These are phyloP conservation scores for Trametes hirsuta DNA, from an alignment of 1,284 basidiomycete species.

Conservation along the genomic window DNA sequence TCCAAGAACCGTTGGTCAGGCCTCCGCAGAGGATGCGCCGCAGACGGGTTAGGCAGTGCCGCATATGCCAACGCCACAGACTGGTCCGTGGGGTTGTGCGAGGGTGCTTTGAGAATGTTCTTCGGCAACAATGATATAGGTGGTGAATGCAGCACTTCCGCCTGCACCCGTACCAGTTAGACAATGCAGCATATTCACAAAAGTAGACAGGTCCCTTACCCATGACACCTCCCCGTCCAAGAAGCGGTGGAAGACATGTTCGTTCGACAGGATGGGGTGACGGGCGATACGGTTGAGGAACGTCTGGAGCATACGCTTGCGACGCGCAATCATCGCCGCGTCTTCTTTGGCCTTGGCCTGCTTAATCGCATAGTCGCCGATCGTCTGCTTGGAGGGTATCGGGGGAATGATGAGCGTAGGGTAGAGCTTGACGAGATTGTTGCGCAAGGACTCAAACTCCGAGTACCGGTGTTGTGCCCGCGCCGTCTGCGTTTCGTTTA, in stretches of 20 bases:
- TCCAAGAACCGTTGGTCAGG: constrained; percentile 96
- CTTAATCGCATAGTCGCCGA: constrained; percentile 97
- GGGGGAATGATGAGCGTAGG: constrained; percentile 97
- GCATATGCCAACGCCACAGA: constrained; percentile 77
- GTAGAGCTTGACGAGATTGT: constrained; percentile 85
- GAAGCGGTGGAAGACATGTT: constrained; percentile 95
- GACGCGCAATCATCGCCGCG: constrained; percentile 85
- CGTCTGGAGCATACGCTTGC: constrained; percentile 94
- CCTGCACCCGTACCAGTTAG: constrained; percentile 46
- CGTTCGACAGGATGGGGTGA: constrained; percentile 93
- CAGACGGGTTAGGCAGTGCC: constrained; percentile 86
- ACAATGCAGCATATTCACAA: background rate
- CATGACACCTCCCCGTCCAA: constrained; percentile 95
- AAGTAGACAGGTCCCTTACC: constrained; percentile 50
- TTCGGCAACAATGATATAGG: constrained; percentile 91
- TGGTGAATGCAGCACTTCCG: constrained; percentile 90
- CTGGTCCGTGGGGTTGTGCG: constrained; percentile 90
- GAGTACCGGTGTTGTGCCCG: constrained; percentile 93
- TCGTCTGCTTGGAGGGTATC: constrained; percentile 95
- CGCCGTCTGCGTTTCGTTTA: constrained; percentile 55
- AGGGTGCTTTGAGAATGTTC: constrained; percentile 94
- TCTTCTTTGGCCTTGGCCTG: constrained; percentile 98
- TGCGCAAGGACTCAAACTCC: constrained; percentile 93
- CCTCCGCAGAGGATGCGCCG: constrained; percentile 81
- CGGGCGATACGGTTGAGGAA: constrained; percentile 90